A percentile compares a stretch with the other conserved stretches of the same genome.
Evolutionary conservation across 306 rosid species (phyloP).

Genomic region (Cicer yamashitae): DNA sequence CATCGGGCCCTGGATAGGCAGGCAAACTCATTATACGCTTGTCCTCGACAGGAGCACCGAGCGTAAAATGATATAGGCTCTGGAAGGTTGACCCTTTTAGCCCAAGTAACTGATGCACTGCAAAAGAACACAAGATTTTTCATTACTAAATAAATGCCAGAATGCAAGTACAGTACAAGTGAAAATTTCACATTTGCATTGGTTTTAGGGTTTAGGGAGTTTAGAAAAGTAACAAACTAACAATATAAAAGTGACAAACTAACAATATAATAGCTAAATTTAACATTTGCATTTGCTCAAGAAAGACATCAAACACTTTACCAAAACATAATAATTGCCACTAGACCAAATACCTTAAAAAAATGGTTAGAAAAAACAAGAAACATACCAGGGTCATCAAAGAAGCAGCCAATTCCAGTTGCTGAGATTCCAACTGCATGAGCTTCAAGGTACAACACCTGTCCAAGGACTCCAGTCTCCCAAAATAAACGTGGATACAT

Average conservation of each 20-base stretch:
- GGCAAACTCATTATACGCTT: conserved; percentile 93
- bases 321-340: conserved; percentile 12
- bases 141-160: not conserved
- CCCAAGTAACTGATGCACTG: conserved; percentile 92
- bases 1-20: conserved; percentile 87
- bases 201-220: not conserved
- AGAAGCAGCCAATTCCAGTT: conserved; percentile 98
- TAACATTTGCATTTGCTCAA: too few species aligned
- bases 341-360: conserved; percentile 32
- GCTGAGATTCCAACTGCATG: conserved; percentile 93
- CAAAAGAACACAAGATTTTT: conserved; percentile 43
- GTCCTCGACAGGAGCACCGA: conserved; percentile 87
- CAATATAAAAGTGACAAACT: not conserved
- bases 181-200: not conserved
- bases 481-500: conserved; percentile 98
- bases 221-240: not conserved
- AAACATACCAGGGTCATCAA: conserved; percentile 84
- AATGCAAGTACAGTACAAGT: not conserved
- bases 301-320: not conserved
- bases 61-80: conserved; percentile 91
- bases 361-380: conserved; percentile 16
- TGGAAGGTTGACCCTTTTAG: conserved; percentile 79
- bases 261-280: conserved; percentile 12
- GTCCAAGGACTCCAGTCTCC: conserved; percentile 99
- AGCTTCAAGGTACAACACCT: conserved; percentile 92